These are phyloP conservation scores for Quercus variabilis DNA, from an alignment of 306 rosid species.

Conservation along the genomic window DNA sequence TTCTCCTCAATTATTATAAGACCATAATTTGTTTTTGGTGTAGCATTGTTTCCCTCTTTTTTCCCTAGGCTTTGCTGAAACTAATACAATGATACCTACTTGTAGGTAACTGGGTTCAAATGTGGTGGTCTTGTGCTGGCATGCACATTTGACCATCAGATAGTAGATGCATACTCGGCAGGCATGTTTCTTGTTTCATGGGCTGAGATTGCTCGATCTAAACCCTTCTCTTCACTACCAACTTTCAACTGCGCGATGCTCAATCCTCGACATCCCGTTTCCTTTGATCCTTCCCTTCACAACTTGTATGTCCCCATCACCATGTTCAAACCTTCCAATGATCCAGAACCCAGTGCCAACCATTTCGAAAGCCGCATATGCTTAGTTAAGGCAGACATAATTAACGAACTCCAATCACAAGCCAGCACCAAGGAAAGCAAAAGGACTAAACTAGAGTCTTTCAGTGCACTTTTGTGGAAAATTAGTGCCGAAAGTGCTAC, in stretches of 20 bases:
- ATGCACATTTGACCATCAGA: constrained; percentile 78
- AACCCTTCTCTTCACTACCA: constrained; percentile 30
- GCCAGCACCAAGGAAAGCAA: constrained; percentile 12
- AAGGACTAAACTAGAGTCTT: constrained; percentile 54
- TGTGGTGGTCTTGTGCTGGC: constrained; percentile 71
- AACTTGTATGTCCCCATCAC: constrained; percentile 45
- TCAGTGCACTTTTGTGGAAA: constrained; percentile 69
- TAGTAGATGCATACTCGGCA: constrained; percentile 65
- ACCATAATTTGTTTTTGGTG: too few species aligned
- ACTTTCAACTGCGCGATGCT: constrained; percentile 33
- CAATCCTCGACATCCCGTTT: constrained; percentile 25
- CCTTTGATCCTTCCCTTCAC: constrained; percentile 34
- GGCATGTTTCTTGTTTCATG: constrained; percentile 63
- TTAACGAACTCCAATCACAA: constrained; percentile 40
- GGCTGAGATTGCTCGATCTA: constrained; percentile 25
- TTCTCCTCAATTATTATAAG: too few species aligned
- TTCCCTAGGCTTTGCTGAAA: too few species aligned
- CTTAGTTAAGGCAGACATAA: constrained; percentile 28
- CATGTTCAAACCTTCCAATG: constrained; percentile 24
- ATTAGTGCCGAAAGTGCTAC: constrained; percentile 35
- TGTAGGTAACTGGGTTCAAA: constrained; percentile 53
- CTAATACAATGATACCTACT: neutral
- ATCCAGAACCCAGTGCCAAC: neutral
- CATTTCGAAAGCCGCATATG: constrained; percentile 50
- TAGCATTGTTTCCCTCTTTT: neutral